Evolutionary conservation across 371 early-diverging fungal genomes (phyloP).

Genomic region (Dinochytrium kinnereticum): DNA sequence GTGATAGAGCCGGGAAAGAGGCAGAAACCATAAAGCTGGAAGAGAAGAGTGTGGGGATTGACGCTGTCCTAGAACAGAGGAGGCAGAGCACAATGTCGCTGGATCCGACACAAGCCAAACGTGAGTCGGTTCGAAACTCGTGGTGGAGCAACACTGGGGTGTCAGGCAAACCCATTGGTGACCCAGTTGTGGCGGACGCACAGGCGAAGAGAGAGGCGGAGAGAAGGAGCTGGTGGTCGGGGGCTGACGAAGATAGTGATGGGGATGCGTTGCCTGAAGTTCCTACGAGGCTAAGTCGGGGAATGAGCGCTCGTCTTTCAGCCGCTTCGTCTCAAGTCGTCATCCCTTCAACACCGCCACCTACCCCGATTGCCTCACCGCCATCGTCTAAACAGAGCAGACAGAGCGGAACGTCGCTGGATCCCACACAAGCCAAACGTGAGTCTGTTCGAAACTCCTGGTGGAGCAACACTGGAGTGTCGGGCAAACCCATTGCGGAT

Average conservation of each 20-base stretch:
- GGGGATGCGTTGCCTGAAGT: too few species aligned
- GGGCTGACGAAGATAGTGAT: background rate
- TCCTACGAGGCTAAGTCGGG: background rate
- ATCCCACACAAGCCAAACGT: slow-evolving; percentile 24
- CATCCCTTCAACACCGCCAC: background rate
- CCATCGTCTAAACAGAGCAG: background rate
- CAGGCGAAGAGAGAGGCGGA: slow-evolving; percentile 34
- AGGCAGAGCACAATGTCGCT: background rate
- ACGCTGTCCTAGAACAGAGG: background rate
- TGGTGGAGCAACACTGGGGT: slow-evolving; percentile 41
- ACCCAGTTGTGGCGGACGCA: slow-evolving; percentile 34
- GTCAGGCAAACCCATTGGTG: slow-evolving; percentile 9
- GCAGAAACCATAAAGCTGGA: background rate
- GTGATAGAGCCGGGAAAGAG: background rate
- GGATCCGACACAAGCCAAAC: slow-evolving; percentile 28
- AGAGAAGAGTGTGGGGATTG: background rate
- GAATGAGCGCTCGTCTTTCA: background rate
- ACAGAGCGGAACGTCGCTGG: background rate
- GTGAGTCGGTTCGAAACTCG: slow-evolving; percentile 31
- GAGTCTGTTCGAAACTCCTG: slow-evolving; percentile 35
- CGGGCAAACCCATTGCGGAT: slow-evolving; percentile 21
- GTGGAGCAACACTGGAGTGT: slow-evolving; percentile 38
- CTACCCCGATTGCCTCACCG: background rate
- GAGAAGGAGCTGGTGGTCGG: slow-evolving; percentile 35
- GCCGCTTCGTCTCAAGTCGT: background rate